Base-by-base conservation (phyloP, 768 basidiomycete genomes). In the Cystoderma amianthinum region DNA sequence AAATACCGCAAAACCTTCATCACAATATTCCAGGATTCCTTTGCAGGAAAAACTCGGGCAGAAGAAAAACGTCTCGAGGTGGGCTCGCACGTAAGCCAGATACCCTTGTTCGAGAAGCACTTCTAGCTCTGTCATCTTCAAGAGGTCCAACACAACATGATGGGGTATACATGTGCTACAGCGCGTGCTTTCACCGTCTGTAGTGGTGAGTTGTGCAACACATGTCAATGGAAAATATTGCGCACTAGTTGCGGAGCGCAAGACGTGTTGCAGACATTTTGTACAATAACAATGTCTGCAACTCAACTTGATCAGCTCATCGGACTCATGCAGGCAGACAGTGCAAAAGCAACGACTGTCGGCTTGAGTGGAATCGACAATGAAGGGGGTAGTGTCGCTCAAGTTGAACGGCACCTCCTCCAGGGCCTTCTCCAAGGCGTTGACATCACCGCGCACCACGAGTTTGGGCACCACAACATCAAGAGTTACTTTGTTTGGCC, bases 221-320 rank as follows among this genome's bases (percentile, higher is more conserved):
- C 75, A 78, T 36, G 43, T 55, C 16, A 68, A 50, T 4, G 56
- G 53, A 28, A 51, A 49, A 17, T 57, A 53, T 11, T 56, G 57
- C 5, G 56, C 50, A 17, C 60, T 54, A 12, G 58, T 48, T 2
- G 57, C 50, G 3, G 61, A 56, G 30, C 50, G 52, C 32, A 79
- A 55, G 41, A 69, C 64, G 42, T 68, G 60, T 45, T 65, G 59
- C 38, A 80, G 59, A 53, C 79, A 82, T 6, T 53, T 23, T 20
- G 46, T 59, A 57, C 80, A 80, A 51, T 79, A 80, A 17, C 49
- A 47, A 53, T 82, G 78, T 13, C 63, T 62, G 53, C 80, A 82
- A 19, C 57, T 54, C 44, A 75, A 49, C 41, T 50, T 53, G 48
- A 66, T 49, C 1, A 63, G 52, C n/a, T 61, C 50, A 12, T 48